Percentiles rank a stretch among this genome's conserved stretches.
Evolutionary conservation across 495 filamentous ascomycete species (phyloP).

Genomic region (Lentithecium fluviatile): DNA sequence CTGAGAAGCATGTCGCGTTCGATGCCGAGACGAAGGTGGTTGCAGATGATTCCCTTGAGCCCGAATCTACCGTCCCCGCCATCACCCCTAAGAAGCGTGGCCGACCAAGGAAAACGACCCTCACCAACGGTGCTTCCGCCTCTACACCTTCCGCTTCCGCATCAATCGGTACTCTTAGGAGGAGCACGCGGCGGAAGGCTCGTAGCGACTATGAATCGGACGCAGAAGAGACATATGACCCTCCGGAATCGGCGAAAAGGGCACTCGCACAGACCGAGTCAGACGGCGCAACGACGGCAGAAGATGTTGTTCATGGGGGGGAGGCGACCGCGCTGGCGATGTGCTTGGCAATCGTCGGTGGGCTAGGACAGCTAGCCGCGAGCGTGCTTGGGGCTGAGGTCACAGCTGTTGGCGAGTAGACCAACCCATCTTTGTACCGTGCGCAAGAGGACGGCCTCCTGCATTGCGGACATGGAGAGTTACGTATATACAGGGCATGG

Average conservation of each 20-base stretch:
- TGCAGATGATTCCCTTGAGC: not conserved
- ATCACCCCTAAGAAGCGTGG: conserved; percentile 30
- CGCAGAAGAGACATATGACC: conserved; percentile 26
- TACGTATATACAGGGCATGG: too few relatives aligned
- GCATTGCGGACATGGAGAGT: too few relatives aligned
- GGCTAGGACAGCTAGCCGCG: conserved; percentile 26
- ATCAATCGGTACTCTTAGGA: conserved; percentile 5
- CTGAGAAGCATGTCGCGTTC: conserved; percentile 34
- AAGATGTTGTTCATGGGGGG: conserved; percentile 25
- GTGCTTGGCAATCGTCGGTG: conserved; percentile 20
- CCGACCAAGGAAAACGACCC: conserved; percentile 27
- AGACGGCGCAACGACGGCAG: conserved; percentile 7
- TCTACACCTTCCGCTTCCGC: not conserved
- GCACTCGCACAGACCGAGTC: conserved; percentile 26
- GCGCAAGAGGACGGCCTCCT: too few relatives aligned
- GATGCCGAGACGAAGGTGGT: conserved; percentile 1
- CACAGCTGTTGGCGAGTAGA: conserved; percentile 1
- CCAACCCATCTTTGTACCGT: not conserved
- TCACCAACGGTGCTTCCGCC: conserved; percentile 4
- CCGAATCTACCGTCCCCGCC: conserved; percentile 1
- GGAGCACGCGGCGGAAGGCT: conserved; percentile 23
- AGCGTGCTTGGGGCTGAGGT: conserved; percentile 30
- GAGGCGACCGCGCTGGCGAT: conserved; percentile 30
- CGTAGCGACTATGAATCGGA: conserved; percentile 21
- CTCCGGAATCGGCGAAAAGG: not conserved